Evolutionary conservation across 169 alveolate species (phyloP).

Genomic region (Plasmodium inui): DNA sequence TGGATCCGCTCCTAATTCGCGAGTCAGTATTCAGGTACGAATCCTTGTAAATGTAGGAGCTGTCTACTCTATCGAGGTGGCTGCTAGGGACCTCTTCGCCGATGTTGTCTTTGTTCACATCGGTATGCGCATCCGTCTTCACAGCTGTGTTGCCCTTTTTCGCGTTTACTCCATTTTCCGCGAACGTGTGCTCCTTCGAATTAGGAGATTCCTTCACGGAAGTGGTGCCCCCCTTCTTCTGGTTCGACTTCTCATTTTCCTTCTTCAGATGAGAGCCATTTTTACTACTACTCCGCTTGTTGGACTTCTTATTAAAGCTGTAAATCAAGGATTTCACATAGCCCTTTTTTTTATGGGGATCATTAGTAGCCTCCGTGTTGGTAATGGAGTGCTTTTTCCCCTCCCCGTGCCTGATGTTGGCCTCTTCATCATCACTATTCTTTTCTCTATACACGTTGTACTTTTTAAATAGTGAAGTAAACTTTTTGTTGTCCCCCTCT

Average conservation of each 20-base stretch:
- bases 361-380: conserved; percentile 2
- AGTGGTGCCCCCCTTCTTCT: neutral
- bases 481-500: conserved; percentile 12
- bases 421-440: neutral
- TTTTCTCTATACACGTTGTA: conserved; percentile 19
- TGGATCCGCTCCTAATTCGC: neutral
- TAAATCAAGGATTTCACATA: conserved; percentile 60
- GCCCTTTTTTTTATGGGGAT: conserved; percentile 31
- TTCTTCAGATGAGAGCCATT: neutral
- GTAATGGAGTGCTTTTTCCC: neutral
- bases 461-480: conserved; percentile 13
- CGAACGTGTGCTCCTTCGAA: neutral
- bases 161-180: neutral
- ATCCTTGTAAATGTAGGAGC: neutral
- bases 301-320: conserved; percentile 56
- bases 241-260: neutral
- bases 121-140: neutral
- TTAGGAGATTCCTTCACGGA: neutral
- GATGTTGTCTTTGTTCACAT: neutral
- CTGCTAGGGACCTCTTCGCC: neutral
- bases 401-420: neutral
- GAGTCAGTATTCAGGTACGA: neutral
- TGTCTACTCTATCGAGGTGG: neutral
- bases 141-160: neutral
- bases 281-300: conserved; percentile 9